Conservation (phyloP, 768 basidiomycete genomes). For the Cystofilobasidium macerans region DNA sequence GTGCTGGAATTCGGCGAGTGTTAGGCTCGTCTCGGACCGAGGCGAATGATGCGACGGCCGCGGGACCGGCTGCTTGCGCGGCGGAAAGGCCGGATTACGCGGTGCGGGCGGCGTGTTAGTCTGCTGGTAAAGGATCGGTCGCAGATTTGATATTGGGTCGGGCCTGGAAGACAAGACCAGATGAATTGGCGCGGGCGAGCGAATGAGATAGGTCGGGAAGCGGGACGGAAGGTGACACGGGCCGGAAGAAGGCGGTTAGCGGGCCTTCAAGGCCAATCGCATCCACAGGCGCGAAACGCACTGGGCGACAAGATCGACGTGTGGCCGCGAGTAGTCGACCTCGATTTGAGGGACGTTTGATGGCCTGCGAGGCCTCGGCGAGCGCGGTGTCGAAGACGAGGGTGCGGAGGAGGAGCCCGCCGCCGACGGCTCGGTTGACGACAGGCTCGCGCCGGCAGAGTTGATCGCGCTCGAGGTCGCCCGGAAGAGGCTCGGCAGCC, state of each 20-base stretch:
- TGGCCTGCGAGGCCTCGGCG: background rate
- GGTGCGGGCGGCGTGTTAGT: constrained; percentile 8
- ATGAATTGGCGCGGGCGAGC: too few species aligned
- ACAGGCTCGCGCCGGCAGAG: background rate
- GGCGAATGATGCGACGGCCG: background rate
- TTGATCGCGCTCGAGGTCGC: background rate
- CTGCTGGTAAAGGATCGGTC: constrained; percentile 11
- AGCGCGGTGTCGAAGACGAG: background rate
- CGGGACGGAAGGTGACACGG: background rate
- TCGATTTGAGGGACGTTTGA: constrained; percentile 1
- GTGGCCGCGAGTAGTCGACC: constrained; percentile 7
- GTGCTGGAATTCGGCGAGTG: background rate
- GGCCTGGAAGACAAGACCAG: background rate
- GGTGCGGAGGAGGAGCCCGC: too few species aligned
- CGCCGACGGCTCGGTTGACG: background rate
- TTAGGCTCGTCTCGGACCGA: background rate
- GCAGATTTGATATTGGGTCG: constrained; percentile 22
- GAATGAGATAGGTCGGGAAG: background rate
- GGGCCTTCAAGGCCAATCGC: too few species aligned
- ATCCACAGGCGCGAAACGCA: background rate
- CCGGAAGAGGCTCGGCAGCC: background rate
- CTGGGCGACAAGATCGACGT: constrained; percentile 20
- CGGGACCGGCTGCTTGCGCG: background rate
- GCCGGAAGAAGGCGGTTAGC: too few species aligned
- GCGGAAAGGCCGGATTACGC: background rate